Conservation (phyloP, 2,329 filamentous ascomycete genomes). For the Alternaria viburni region DNA sequence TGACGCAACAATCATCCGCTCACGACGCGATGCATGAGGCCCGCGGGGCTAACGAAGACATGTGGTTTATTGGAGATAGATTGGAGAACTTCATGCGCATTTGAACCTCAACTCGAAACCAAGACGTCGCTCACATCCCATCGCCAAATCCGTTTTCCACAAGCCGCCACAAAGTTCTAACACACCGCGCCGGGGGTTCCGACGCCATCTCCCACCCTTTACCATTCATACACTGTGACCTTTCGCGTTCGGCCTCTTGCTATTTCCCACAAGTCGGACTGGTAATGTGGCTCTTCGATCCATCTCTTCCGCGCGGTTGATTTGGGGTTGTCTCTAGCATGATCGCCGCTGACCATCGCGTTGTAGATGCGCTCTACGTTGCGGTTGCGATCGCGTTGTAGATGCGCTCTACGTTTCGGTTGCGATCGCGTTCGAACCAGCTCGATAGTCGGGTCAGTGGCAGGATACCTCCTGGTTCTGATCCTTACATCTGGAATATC, state of each 20-base stretch:
- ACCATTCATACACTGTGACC: constrained; percentile 8
- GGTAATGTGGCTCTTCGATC: constrained; percentile 40
- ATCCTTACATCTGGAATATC: constrained; percentile 25
- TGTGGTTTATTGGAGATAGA: neutral
- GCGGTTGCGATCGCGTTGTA: constrained; percentile 14
- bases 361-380: constrained; percentile 42
- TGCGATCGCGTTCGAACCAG: constrained; percentile 16
- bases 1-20: neutral
- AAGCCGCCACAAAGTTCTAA: neutral
- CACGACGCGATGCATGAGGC: neutral
- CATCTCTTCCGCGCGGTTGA: constrained; percentile 45
- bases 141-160: neutral
- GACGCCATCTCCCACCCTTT: neutral
- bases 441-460: constrained; percentile 29
- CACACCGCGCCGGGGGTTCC: neutral
- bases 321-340: constrained; percentile 36
- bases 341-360: constrained; percentile 40
- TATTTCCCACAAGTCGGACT: constrained; percentile 38
- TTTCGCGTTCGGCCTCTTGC: constrained; percentile 38
- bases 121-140: neutral
- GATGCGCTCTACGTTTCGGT: neutral
- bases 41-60: neutral
- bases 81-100: neutral
- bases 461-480: constrained; percentile 38
- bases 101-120: neutral